Evolutionary conservation across 2,329 filamentous ascomycete species (phyloP), one percentile per base, ranked within the genome.

Genomic region (Pezicula rhizophila): DNA sequence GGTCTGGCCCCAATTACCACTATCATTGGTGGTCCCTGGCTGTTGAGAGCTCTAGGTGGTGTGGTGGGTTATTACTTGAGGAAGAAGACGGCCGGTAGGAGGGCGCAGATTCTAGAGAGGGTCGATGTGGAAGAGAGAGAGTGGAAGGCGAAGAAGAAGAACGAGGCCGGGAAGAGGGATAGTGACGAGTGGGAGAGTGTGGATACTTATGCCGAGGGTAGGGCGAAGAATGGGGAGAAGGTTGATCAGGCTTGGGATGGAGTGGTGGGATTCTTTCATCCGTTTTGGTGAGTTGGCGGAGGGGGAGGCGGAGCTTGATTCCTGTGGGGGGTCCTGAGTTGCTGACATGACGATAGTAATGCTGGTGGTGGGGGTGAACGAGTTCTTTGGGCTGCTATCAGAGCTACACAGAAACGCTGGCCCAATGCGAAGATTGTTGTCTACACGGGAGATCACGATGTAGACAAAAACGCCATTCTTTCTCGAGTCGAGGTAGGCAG

Each of bases 251-350:
- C 85, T 41, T 96, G 88, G 87, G 76, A 84, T 53, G 91, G 91
- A 28, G 82, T 96, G 46, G 81, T 97, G 54, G 93, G 89, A 42
- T 97, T 99, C 76, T 96, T 99, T 65, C 93, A 99, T 67, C 93
- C 93, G 1, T 99, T 96, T 67, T 97, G 93, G 88, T 92, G 73
- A 55, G 77, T 33, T 39, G 18, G n/a, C n/a, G n/a, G n/a, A n/a
- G 53, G 41, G 25, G 26, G 42, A 18, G n/a, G 26, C 10, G 15
- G 6, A 23, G 41, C 35, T 18, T 25, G 28, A 17, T 20, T 15
- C 39, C 10, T 43, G 5, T 14, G 18, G 25, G 37, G 31, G 8
- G n/a, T n/a, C 38, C 2, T 18, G 26, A 7, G 8, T 17, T 35
- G 20, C 52, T 60, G 42, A 59, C 18, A 8, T 28, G 11, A 34